Evolutionary conservation across 495 filamentous ascomycete genomes (phyloP), one percentile per base, ranked within the genome.

Genomic region (Cryomyces minteri): DNA sequence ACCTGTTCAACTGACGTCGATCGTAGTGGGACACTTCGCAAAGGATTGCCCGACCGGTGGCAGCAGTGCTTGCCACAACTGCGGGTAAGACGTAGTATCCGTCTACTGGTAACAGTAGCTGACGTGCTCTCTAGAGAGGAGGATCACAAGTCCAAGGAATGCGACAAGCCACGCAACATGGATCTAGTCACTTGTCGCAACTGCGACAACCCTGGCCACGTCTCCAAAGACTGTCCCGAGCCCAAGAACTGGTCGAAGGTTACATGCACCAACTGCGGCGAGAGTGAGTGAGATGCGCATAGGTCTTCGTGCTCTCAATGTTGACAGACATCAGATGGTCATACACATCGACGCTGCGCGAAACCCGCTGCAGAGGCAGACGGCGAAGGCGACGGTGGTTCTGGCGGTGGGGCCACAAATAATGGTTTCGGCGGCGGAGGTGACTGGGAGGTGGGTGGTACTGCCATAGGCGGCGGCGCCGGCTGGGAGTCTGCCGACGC

Each of bases 1-100:
- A 14, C 48, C 5, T 32, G 34, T 44, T 37, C 46, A 54, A 39
- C 38, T 40, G 31, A 46, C 53, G 47, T 39, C 48, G 32, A 48
- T 29, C 50, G 32, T 29, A 86, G 80, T 71, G 44, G 88, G 88
- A 4, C 88, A 94, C 51, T 90, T 88, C 60, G 74, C 81, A 4
- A 74, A 73, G 46, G 85, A 93, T 50, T 95, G 88, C 54, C 84
- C 84, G 31, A 67, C 74, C 51, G 64, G 56, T 14, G 58, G 62
- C 41, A 65, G 57, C 39, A 52, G 48, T 25, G 69, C 63, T 37
- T 84, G 79, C 53, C 78, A 67, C 45, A 82, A 82, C 58, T 82
- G 78, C 55, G 73, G 69, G 67, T 71, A 59, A 59, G 40, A 12
- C 14, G 2, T 9, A 30, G 7, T 33, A 41, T 4, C 6, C 18